A percentile compares a stretch with the other conserved stretches of the same genome.
phyloP scores from a whole-genome alignment of 805 yeast genomes.

The Yarrowia osloensis region DNA sequence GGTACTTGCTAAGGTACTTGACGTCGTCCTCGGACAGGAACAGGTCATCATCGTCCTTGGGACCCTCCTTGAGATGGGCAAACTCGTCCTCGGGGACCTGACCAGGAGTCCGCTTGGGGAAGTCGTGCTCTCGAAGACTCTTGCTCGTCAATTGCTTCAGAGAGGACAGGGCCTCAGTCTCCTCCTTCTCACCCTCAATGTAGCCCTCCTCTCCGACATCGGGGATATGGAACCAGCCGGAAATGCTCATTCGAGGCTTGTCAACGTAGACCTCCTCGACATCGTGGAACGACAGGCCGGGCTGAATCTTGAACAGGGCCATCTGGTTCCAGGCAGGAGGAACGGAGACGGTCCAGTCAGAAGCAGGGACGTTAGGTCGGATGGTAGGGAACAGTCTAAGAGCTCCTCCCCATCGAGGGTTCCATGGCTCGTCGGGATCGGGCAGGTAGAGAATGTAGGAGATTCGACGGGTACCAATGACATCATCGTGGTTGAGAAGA shows the following conservation, averaged over 20 bases:
- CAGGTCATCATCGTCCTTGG: conserved; percentile 30
- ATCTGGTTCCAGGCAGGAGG: conserved; percentile 95
- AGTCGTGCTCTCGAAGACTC: conserved; percentile 75
- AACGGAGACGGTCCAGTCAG: conserved; percentile 68
- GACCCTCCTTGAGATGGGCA: conserved; percentile 20
- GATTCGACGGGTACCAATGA: conserved; percentile 90
- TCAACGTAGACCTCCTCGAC: conserved; percentile 96
- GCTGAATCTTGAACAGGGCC: conserved; percentile 93
- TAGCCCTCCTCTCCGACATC: conserved; percentile 89
- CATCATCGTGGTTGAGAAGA: conserved; percentile 93
- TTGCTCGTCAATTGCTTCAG: conserved; percentile 77
- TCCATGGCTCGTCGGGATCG: conserved; percentile 88
- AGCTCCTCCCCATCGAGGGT: conserved; percentile 91
- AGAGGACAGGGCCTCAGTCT: conserved; percentile 71
- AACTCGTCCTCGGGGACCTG: conserved; percentile 10
- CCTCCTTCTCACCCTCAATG: conserved; percentile 78
- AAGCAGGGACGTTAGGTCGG: conserved; percentile 83
- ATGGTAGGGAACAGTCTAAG: conserved; percentile 82
- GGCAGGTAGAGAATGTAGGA: conserved; percentile 91
- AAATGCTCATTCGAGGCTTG: conserved; percentile 86
- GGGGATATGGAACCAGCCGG: conserved; percentile 99
- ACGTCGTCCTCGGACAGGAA: conserved; percentile 48
- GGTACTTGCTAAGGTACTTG: conserved; percentile 52
- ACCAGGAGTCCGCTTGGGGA: conserved; percentile 56
- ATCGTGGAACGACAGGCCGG: conserved; percentile 95